Base-by-base conservation (phyloP, 2,329 filamentous ascomycete species). In the Mollisiaceae sp. region DNA sequence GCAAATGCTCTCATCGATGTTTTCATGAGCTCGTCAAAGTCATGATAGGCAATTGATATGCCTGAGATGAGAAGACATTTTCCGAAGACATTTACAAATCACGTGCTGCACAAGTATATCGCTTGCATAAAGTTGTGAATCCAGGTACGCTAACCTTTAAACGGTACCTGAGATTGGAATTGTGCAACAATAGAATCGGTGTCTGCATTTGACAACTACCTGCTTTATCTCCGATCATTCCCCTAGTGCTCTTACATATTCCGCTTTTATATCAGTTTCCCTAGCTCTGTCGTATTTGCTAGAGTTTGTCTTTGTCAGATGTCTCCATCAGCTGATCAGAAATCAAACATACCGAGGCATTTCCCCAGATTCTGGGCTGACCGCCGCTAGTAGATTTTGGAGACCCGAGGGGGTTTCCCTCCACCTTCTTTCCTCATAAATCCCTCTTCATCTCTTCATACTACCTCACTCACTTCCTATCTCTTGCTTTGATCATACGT, bases 291-390 rank as follows among this genome's bases (percentile, higher is more conserved):
- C 12, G 1, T 27, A 22, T n/a, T 32, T 8, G 18, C 50, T 4
- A 14, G 32, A 32, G 50, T 54, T 32, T 54, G 24, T 54, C 50
- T 35, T 32, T 35, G 50, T 35, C 50, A 54, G 50, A 50, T 24
- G 3, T 18, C 35, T 20, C 1, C 43, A 41, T 59, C 62, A 56
- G 41, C 56, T 47, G 57, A 64, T 35, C n/a, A 39, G 59, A 52
- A 45, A 35, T 38, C 38, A 32, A 32, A 38, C 54, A 64, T 60
- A 70, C 73, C 74, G 72, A 73, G 74, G 73, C 67, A 75, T 72
- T 72, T 74, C 70, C 73, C 72, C 70, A 73, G 70, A 71, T 68
- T 70, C 47, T 35, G 59, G 20, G 22, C 15, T 20, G 32, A 14
- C 35, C 14, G 14, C 35, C 50, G 45, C 22, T 41, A 60, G 52